These are phyloP conservation scores for Erigeron philadelphicus DNA, from an alignment of 140 eudicot species.

Conservation along the genomic window DNA sequence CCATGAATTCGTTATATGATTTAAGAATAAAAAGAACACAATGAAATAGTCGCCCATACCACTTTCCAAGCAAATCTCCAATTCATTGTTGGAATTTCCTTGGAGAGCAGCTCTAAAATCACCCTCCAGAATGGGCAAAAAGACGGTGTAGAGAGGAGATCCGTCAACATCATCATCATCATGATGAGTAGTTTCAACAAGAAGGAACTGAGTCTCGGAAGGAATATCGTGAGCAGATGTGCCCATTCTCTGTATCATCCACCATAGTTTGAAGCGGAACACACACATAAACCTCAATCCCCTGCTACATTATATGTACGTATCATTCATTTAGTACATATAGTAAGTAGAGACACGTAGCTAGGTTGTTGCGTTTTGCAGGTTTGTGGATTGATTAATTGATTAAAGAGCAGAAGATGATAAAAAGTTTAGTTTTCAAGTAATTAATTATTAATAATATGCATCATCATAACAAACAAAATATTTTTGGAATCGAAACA, in stretches of 20 bases:
- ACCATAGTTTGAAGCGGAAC: slow-evolving; percentile 86
- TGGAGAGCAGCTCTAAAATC: slow-evolving; percentile 88
- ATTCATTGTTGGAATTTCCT: slow-evolving; percentile 62
- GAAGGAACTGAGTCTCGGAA: slow-evolving; percentile 76
- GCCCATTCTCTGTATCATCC: slow-evolving; percentile 97
- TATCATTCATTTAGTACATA: too few species aligned
- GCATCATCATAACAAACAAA: too few species aligned
- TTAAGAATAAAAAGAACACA: not conserved
- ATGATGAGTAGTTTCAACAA: slow-evolving; percentile 55
- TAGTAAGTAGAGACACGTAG: too few species aligned
- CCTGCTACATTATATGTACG: slow-evolving; percentile 44
- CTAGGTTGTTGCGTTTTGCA: too few species aligned
- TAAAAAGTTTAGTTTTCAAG: too few species aligned
- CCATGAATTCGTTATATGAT: not conserved
- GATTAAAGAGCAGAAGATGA: too few species aligned
- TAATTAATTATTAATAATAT: too few species aligned
- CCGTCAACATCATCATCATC: slow-evolving; percentile 28
- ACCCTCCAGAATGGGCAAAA: slow-evolving; percentile 91
- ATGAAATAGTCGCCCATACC: slow-evolving; percentile 39
- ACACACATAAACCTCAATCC: slow-evolving; percentile 76
- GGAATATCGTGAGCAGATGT: slow-evolving; percentile 68
- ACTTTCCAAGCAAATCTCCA: slow-evolving; percentile 87
- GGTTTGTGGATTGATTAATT: too few species aligned
- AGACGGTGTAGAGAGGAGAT: slow-evolving; percentile 56
- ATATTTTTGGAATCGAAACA: too few species aligned